These are phyloP conservation scores for Metroxylon sagu DNA, from an alignment of 176 grass and related monocot genomes.

Conservation along the genomic window DNA sequence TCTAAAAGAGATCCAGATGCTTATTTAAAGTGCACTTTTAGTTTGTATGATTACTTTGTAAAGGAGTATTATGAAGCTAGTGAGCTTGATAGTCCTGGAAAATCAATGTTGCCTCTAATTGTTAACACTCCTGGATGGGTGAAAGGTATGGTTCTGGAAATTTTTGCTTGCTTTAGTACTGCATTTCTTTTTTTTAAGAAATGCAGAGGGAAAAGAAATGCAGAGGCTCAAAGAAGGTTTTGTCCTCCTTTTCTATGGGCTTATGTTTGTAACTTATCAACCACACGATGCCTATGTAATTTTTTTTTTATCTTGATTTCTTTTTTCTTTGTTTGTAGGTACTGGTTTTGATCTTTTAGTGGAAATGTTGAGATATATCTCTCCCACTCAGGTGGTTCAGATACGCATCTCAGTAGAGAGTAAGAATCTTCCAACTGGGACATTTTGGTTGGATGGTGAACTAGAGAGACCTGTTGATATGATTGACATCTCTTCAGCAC, in stretches of 20 bases:
- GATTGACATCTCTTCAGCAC: constrained; percentile 46
- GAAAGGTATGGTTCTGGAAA: constrained; percentile 51
- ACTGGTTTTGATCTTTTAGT: constrained; percentile 94
- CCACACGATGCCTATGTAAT: neutral
- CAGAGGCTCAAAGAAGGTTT: too few relatives aligned
- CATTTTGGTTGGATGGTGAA: constrained; percentile 59
- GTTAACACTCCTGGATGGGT: constrained; percentile 79
- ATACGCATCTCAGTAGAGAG: constrained; percentile 45
- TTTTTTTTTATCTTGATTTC: neutral
- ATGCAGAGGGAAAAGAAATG: neutral
- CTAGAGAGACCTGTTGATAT: constrained; percentile 22
- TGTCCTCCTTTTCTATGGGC: constrained; percentile 5
- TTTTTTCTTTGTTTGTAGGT: constrained; percentile 30
- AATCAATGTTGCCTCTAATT: constrained; percentile 37
- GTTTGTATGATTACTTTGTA: constrained; percentile 60
- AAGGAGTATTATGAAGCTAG: constrained; percentile 26
- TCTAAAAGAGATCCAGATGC: constrained; percentile 84
- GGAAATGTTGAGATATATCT: constrained; percentile 80
- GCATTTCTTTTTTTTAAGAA: neutral
- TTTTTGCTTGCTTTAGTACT: constrained; percentile 1
- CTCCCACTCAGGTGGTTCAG: constrained; percentile 64
- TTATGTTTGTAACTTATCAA: too few relatives aligned
- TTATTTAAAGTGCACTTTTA: constrained; percentile 55
- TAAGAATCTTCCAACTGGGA: constrained; percentile 84
- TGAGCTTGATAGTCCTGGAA: constrained; percentile 17